Base-by-base conservation (phyloP, 169 alveolate species). In the Theileria parva region DNA sequence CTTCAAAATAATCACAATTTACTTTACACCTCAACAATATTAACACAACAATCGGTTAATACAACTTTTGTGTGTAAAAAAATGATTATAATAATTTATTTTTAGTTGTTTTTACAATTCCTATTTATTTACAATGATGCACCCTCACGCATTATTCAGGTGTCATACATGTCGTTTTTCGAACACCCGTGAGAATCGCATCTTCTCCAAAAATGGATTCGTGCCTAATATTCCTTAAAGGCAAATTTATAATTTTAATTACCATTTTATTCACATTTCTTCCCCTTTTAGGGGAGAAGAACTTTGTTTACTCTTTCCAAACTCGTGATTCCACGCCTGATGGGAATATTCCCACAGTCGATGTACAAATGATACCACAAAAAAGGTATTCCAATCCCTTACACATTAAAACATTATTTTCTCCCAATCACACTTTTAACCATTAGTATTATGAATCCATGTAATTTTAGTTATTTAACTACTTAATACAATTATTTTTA, bases 361-460 rank as follows among this genome's bases (percentile, higher is more conserved):
- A 83, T 55, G 86, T 83, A n/a, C 85, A 83, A 83, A 76, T 83
- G 86, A 57, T 75, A 17, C 57, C 89, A 25, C 77, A 81, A 17
- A 59, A 83, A 71, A 71, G 89, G 89, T 83, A 61, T 23, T 25
- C n/a, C 23, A 61, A 27, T 61, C 34, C 27, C 23, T 23, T 23
- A 61, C 27, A 13, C n/a, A 19, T 34, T 34, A 61, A 2, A 61
- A 61, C 9, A 23, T 23, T 25, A 61, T 61, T 61, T 9, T 61
- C 9, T 21, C 32, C 2, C 17, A 25, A 61, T 13, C 34, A 13
- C 9, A 3, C 7, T 11, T n/a, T 69, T 8, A 17, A 34, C 21
- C 8, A 3, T 8, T 57, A 19, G 59, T 3, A 53, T 19, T 44
- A 51, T 51, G 21, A 12, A 15, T 57, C 19, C 9, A 4, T 12